These are phyloP conservation scores for Pseudogymnoascus sp. DNA, from an alignment of 2,329 filamentous ascomycete species.

Conservation along the genomic window DNA sequence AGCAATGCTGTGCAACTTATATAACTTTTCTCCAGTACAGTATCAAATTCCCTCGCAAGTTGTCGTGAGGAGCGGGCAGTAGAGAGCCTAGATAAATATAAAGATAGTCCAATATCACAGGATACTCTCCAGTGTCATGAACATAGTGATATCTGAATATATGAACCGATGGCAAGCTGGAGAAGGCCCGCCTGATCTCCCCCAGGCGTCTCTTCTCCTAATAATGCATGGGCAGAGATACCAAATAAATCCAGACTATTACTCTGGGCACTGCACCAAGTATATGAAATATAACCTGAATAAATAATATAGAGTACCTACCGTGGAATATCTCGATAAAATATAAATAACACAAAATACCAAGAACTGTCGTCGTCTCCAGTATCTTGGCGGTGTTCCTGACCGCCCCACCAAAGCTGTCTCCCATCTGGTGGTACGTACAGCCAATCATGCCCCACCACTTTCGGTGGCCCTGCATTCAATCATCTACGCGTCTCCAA, in stretches of 20 bases:
- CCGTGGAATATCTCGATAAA: background rate
- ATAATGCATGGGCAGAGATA: background rate
- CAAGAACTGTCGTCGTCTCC: background rate
- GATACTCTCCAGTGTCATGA: background rate
- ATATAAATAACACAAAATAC: background rate
- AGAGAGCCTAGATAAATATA: background rate
- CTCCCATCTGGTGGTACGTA: background rate
- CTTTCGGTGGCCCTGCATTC: background rate
- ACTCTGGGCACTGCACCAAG: background rate
- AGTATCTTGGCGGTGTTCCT: background rate
- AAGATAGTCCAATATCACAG: background rate
- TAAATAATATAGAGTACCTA: background rate
- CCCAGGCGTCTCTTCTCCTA: background rate
- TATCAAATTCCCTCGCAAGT: background rate
- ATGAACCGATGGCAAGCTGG: background rate
- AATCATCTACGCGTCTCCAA: slow-evolving; percentile 1
- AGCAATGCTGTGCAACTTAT: background rate
- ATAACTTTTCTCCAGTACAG: background rate
- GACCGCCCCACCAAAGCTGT: slow-evolving; percentile 1
- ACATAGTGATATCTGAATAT: background rate
- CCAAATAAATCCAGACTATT: background rate
- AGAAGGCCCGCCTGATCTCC: background rate
- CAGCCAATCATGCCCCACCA: slow-evolving; percentile 6
- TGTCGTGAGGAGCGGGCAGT: background rate
- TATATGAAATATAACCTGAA: background rate